Evolutionary conservation across 345 rosid genomes (phyloP).

Genomic region (Eucalyptus cloeziana): DNA sequence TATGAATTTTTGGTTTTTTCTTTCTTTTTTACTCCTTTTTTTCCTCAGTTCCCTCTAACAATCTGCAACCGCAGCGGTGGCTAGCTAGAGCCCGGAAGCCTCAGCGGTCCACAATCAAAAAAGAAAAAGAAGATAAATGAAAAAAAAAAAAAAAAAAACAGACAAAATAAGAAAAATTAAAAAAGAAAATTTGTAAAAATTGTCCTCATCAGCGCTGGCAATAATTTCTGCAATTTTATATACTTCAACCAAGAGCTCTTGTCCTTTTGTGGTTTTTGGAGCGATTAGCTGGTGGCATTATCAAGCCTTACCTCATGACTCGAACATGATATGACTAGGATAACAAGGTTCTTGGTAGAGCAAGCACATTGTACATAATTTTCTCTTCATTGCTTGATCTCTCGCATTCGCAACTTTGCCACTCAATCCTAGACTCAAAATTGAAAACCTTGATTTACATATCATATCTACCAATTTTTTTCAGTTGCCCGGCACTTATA

Average conservation of each 20-base stretch:
- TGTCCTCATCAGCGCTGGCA: fast-evolving
- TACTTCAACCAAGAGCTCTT: background rate
- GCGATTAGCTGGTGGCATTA: background rate
- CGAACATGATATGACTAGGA: background rate
- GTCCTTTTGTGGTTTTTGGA: background rate
- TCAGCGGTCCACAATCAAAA: background rate
- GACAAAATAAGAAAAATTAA: no score
- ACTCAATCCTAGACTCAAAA: background rate
- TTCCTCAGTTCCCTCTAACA: background rate
- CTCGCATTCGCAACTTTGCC: background rate
- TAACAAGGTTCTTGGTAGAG: background rate
- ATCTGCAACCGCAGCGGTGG: background rate
- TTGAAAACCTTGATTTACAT: background rate
- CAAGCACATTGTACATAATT: background rate
- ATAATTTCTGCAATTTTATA: background rate
- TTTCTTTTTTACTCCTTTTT: background rate
- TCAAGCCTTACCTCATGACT: background rate
- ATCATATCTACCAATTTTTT: background rate
- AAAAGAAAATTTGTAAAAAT: background rate
- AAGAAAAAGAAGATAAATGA: background rate
- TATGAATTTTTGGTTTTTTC: background rate
- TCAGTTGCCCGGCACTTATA: background rate
- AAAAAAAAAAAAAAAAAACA: background rate
- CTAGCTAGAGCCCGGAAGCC: background rate
- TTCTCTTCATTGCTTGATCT: background rate